Evolutionary conservation across 1,284 basidiomycete genomes (phyloP), one percentile per base, ranked within the genome.

Genomic region (Trichosporon coremiiforme): DNA sequence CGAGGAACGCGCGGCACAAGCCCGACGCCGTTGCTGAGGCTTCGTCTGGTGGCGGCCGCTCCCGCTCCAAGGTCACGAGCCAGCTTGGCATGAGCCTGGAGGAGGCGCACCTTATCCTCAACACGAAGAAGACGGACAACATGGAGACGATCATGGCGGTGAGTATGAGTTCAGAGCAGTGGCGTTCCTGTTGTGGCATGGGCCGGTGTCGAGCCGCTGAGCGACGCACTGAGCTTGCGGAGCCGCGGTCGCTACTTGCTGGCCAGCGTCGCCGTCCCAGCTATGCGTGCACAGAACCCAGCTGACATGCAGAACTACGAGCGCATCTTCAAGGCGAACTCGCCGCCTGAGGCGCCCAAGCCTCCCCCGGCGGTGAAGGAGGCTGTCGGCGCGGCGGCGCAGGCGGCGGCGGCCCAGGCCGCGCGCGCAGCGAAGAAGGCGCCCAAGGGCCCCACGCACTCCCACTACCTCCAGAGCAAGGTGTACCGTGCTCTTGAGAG

Each of bases 381-480:
- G 17, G 67, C 78, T 7, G 66, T 73, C n/a, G 75, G 67, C 45
- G 65, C 74, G n/a, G 70, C 66, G 2, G 53, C 62, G 50, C 72
- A 50, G 41, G 50, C 63, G 9, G 45, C 67, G 4, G 60, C 35
- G 53, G 38, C 53, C 6, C 31, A 29, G 55, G 64, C 66, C n/a
- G 22, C 55, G 45, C 66, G 53, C 47, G 67, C 25, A 60, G 68
- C 64, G 36, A 72, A 68, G 68, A 45, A 72, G 38, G 74, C 77
- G 69, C 69, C 71, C 25, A 79, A 79, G 74, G 75, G 73, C 20
- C 75, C 78, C 22, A 78, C 79, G 65, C 78, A 93, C 82, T 93
- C 92, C 41, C 92, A 94, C 83, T 99, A 99, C 85, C 87, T 99
- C 31, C 95, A 98, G 82, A 95, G 93, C 69, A 99, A 99, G 85